Conservation (phyloP, 2,329 filamentous ascomycete species). For the Aureobasidium sp. region DNA sequence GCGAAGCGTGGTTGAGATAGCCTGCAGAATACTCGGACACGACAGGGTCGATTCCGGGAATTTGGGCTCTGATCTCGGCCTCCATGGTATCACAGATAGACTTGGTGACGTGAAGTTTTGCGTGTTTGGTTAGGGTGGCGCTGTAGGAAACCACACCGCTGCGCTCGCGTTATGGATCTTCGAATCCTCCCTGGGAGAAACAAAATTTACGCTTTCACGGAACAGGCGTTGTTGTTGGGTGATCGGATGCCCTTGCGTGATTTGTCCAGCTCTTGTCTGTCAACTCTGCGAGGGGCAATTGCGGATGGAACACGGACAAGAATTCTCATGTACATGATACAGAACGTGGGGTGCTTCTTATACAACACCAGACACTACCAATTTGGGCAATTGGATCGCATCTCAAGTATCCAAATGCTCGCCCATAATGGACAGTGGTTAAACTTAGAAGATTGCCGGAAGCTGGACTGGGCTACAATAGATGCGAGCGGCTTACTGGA, state of each 20-base stretch:
- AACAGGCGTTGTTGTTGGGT: background rate
- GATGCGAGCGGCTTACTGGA: too few species aligned
- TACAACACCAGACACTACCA: too few species aligned
- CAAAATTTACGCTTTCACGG: constrained; percentile 9
- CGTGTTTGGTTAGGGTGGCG: constrained; percentile 14
- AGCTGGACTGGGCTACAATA: too few species aligned
- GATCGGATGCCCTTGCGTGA: constrained; percentile 3
- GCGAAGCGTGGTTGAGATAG: constrained; percentile 89
- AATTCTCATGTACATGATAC: background rate
- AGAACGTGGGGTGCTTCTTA: background rate
- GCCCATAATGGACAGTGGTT: too few species aligned
- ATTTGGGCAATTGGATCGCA: too few species aligned
- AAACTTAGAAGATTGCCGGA: too few species aligned
- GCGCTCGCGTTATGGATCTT: constrained; percentile 6
- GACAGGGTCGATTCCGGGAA: constrained; percentile 31
- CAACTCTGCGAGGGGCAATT: constrained; percentile 6
- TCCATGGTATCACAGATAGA: constrained; percentile 26
- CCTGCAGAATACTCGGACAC: constrained; percentile 53
- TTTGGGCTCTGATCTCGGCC: constrained; percentile 31
- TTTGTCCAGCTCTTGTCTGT: constrained; percentile 11
- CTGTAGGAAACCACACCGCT: constrained; percentile 11
- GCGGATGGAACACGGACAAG: constrained; percentile 2
- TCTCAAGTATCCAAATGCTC: too few species aligned
- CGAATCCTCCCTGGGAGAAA: background rate
- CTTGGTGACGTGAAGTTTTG: constrained; percentile 4